A percentile compares a stretch with the other conserved stretches of the same genome.
These are phyloP conservation scores for Ailanthus altissimus DNA, from an alignment of 345 rosid species.

Conservation along the genomic window DNA sequence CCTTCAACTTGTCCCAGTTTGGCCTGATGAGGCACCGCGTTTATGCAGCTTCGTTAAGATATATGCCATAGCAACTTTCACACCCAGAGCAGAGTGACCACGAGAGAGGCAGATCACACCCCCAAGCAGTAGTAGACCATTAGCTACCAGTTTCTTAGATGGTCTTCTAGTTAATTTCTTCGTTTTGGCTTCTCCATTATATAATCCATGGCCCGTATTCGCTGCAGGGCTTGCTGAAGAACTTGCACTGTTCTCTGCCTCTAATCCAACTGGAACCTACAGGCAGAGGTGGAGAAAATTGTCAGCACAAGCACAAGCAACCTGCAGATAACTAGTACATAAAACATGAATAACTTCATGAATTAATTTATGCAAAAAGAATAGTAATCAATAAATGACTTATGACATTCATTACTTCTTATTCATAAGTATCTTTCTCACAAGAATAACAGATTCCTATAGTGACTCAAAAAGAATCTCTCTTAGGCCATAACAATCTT, in stretches of 20 bases:
- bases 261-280: conserved; percentile 69
- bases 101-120: conserved; percentile 74
- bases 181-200: conserved; percentile 28
- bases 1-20: conserved; percentile 32
- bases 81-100: conserved; percentile 71
- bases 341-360: neutral
- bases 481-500: neutral
- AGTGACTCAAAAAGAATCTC: neutral
- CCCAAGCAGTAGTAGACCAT: conserved; percentile 69
- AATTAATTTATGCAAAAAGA: neutral
- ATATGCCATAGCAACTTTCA: conserved; percentile 82
- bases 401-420: neutral
- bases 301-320: conserved; percentile 8
- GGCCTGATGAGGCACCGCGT: conserved; percentile 45
- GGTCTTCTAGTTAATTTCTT: conserved; percentile 55
- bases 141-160: conserved; percentile 63
- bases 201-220: conserved; percentile 23
- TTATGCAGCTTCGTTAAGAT: conserved; percentile 72
- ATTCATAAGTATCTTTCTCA: neutral
- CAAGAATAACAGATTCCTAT: neutral
- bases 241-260: conserved; percentile 20
- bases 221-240: conserved; percentile 24
- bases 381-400: neutral
- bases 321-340: neutral
- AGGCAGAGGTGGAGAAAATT: neutral